These are phyloP conservation scores for Nemania abortiva DNA, from an alignment of 2,329 filamentous ascomycete species.

Conservation along the genomic window DNA sequence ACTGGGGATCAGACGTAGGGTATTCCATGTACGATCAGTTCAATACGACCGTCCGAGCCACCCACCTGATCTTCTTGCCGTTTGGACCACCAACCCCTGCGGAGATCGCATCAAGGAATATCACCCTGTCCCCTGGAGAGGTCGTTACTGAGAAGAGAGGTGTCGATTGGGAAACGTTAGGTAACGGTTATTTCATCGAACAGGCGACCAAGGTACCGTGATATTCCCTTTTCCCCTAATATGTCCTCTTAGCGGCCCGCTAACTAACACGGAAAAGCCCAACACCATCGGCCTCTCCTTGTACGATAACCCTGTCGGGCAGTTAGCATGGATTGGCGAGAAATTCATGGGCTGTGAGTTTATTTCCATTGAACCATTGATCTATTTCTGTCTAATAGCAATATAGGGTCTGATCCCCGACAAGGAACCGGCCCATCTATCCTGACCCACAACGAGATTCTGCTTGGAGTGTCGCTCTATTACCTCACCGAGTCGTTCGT, in stretches of 20 bases:
- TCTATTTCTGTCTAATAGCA: conserved; percentile 2
- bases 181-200: conserved; percentile 17
- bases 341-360: conserved; percentile 27
- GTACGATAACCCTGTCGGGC: conserved; percentile 27
- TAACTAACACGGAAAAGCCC: conserved; percentile 8
- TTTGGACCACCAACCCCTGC: conserved; percentile 1
- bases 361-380: neutral
- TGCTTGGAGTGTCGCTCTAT: conserved; percentile 21
- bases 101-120: conserved; percentile 20
- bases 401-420: conserved; percentile 26
- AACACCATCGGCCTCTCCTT: conserved; percentile 26
- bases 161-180: conserved; percentile 13
- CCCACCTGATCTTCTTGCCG: conserved; percentile 25
- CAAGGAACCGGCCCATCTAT: conserved; percentile 22
- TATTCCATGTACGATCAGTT: conserved; percentile 26
- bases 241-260: neutral
- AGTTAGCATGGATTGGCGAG: conserved; percentile 26
- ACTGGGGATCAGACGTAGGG: conserved; percentile 23
- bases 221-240: no score
- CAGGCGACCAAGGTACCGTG: conserved; percentile 19
- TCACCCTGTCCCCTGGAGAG: conserved; percentile 23
- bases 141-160: neutral
- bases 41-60: conserved; percentile 25
- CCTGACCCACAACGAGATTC: conserved; percentile 23
- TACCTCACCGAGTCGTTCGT: conserved; percentile 21